Evolutionary conservation across 2,329 filamentous ascomycete genomes (phyloP).

Genomic region (Sporothrix euskadiensis): DNA sequence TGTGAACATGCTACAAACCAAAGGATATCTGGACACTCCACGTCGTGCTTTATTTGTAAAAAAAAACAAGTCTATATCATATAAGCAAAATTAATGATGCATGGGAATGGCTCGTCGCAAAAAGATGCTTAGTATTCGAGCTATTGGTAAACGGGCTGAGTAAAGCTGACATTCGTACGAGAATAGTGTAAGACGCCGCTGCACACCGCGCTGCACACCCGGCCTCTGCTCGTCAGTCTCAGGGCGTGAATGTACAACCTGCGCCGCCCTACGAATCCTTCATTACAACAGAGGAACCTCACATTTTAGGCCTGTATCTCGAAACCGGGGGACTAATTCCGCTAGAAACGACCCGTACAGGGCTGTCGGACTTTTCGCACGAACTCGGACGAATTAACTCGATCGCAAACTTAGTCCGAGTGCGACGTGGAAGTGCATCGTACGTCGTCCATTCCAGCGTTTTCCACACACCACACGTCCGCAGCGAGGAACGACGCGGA

Average conservation of each 20-base stretch:
- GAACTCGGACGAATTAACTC: not conserved
- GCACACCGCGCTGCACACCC: no score
- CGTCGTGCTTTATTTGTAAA: not conserved
- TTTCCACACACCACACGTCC: not conserved
- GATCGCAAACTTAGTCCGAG: not conserved
- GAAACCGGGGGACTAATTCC: not conserved
- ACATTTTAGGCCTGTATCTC: not conserved
- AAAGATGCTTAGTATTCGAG: not conserved
- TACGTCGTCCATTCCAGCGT: not conserved
- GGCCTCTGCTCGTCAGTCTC: not conserved
- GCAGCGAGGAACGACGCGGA: not conserved
- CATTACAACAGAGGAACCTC: not conserved
- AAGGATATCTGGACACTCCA: no score
- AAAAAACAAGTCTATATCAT: not conserved
- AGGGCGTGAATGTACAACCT: not conserved
- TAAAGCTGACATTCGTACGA: not conserved
- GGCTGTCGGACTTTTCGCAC: slow-evolving; percentile 8
- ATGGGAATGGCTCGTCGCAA: not conserved
- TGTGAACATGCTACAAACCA: no score
- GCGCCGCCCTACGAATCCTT: not conserved
- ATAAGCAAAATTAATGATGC: not conserved
- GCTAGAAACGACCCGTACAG: not conserved
- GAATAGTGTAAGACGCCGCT: not conserved
- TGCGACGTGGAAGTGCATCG: not conserved
- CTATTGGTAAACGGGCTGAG: not conserved